Percentiles rank a stretch among this genome's conserved stretches.
Evolutionary conservation across 805 yeast species (phyloP).

Genomic region (Babjeviella inositovora): DNA sequence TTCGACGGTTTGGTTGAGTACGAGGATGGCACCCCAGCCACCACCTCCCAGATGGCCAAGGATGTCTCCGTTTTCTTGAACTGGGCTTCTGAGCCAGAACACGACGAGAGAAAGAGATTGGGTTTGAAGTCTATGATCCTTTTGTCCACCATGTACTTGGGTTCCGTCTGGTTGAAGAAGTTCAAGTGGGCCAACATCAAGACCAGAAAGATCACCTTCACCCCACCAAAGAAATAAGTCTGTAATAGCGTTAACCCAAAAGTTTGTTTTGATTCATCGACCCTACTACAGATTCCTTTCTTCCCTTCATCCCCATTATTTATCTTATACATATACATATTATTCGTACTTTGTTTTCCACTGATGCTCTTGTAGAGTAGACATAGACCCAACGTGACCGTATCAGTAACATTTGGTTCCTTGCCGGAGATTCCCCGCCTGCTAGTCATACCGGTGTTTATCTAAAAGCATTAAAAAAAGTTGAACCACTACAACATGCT

Average conservation of each 20-base stretch:
- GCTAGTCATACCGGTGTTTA: too few species aligned
- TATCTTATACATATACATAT: too few species aligned
- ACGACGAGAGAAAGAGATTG: constrained; percentile 91
- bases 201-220: constrained; percentile 85
- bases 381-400: too few species aligned
- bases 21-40: constrained; percentile 98
- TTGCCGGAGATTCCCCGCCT: too few species aligned
- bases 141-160: constrained; percentile 60
- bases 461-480: too few species aligned
- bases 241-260: neutral
- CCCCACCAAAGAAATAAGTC: constrained; percentile 67
- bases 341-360: too few species aligned
- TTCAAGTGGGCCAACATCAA: constrained; percentile 97
- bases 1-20: constrained; percentile 95
- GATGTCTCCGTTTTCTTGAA: constrained; percentile 91
- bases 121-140: constrained; percentile 88
- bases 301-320: too few species aligned
- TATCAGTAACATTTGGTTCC: too few species aligned
- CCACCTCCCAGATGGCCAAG: constrained; percentile 98
- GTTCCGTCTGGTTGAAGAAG: constrained; percentile 86
- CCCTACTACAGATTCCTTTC: too few species aligned
- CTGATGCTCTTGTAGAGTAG: too few species aligned
- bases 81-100: constrained; percentile 99
- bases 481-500: too few species aligned
- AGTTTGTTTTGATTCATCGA: too few species aligned